A percentile compares a stretch with the other conserved stretches of the same genome.
These are phyloP conservation scores for Botrytis byssoidea DNA, from an alignment of 2,329 filamentous ascomycete species.

Conservation along the genomic window DNA sequence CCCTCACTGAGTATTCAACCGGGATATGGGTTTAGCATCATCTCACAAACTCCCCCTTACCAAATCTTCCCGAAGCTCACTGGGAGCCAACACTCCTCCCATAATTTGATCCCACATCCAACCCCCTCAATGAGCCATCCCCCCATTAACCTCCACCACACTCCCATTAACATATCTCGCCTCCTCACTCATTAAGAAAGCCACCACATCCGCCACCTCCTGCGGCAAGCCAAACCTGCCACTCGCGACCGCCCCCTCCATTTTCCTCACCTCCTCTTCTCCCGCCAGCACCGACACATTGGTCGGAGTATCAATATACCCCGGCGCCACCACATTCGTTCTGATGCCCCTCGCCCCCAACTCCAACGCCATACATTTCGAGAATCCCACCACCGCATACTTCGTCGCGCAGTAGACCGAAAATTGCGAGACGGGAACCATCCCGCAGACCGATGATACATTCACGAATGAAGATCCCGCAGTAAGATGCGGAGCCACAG, in stretches of 20 bases:
- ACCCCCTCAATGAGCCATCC: slow-evolving; percentile 13
- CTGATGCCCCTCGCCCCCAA: slow-evolving; percentile 41
- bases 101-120: background rate
- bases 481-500: slow-evolving; percentile 42
- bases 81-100: background rate
- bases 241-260: background rate
- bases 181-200: slow-evolving; percentile 51
- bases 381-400: slow-evolving; percentile 44
- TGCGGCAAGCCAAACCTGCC: slow-evolving; percentile 39
- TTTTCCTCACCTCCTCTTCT: background rate
- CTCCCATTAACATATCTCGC: slow-evolving; percentile 55
- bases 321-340: slow-evolving; percentile 43
- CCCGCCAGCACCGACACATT: slow-evolving; percentile 45
- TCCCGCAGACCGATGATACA: slow-evolving; percentile 41
- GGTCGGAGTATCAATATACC: slow-evolving; percentile 46
- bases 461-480: slow-evolving; percentile 42
- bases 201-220: slow-evolving; percentile 49
- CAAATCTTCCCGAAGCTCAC: background rate
- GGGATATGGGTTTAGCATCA: background rate
- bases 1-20: background rate
- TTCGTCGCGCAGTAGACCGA: slow-evolving; percentile 42
- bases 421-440: slow-evolving; percentile 30
- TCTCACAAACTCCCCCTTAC: too few species aligned
- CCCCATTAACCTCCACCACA: slow-evolving; percentile 49
- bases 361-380: slow-evolving; percentile 41